Evolutionary conservation across 1,139 yeast species (phyloP).

Genomic region (Pichia sp.): DNA sequence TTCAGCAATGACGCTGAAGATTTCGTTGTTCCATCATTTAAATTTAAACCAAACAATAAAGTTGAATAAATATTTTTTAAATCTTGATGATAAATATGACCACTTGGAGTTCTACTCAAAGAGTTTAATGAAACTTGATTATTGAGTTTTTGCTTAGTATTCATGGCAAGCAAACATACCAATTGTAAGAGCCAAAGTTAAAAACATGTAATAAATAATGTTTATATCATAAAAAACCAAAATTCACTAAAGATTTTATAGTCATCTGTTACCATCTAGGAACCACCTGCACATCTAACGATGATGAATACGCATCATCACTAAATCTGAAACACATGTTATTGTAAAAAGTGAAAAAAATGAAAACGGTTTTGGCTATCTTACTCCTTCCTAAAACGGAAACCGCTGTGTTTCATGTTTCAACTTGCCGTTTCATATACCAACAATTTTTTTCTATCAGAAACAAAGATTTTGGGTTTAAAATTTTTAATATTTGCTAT

Average conservation of each 20-base stretch:
- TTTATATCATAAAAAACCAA: not conserved
- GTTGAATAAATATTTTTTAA: constrained; percentile 46
- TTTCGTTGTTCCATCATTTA: constrained; percentile 12
- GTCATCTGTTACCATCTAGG: not conserved
- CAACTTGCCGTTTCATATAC: not conserved
- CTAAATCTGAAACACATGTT: not conserved
- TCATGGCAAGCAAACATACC: not conserved
- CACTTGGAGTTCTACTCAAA: constrained; percentile 45
- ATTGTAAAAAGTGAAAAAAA: not conserved
- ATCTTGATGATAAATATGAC: constrained; percentile 49
- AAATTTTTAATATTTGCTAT: not conserved
- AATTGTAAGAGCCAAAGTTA: not conserved
- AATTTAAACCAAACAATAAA: constrained; percentile 19
- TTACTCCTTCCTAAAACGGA: not conserved
- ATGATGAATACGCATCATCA: not conserved
- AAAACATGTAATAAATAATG: not conserved
- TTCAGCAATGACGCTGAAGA: constrained; percentile 6
- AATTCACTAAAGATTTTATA: not conserved
- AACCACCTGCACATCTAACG: not conserved
- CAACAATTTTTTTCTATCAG: not conserved
- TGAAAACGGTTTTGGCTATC: not conserved
- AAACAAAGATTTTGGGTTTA: not conserved
- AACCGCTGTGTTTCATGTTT: constrained; percentile 3
- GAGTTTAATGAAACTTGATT: constrained; percentile 23
- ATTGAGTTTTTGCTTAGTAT: not conserved